These are phyloP conservation scores for Trematosphaeria pertusa DNA, from an alignment of 2,329 filamentous ascomycete genomes.

Conservation along the genomic window DNA sequence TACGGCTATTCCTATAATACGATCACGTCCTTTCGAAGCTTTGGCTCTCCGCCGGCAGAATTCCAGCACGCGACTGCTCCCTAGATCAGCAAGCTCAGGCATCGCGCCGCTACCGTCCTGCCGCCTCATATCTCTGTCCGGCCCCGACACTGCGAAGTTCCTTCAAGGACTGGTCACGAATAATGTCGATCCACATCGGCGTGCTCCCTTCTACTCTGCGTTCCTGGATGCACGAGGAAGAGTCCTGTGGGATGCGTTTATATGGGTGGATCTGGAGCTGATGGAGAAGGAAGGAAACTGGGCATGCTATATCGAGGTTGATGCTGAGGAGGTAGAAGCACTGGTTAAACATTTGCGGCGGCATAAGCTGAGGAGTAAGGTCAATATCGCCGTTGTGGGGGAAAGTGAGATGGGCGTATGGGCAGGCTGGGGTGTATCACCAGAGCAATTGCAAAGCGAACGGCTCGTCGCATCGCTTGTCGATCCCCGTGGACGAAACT, in stretches of 20 bases:
- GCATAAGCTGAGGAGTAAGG: constrained; percentile 84
- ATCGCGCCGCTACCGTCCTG: constrained; percentile 71
- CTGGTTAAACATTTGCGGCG: constrained; percentile 78
- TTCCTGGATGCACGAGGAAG: constrained; percentile 86
- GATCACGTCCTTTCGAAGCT: not conserved
- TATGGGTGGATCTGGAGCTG: constrained; percentile 63
- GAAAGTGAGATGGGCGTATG: constrained; percentile 72
- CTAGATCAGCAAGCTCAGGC: constrained; percentile 53
- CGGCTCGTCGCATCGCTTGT: constrained; percentile 17
- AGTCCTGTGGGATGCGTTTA: constrained; percentile 86
- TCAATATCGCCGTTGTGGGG: constrained; percentile 68
- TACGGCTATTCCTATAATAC: no score
- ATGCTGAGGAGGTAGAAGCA: constrained; percentile 67
- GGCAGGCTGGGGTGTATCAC: constrained; percentile 69
- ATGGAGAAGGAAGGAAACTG: constrained; percentile 43
- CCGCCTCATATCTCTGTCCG: constrained; percentile 78
- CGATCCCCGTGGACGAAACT: constrained; percentile 32
- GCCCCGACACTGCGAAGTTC: constrained; percentile 80
- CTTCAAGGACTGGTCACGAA: constrained; percentile 88
- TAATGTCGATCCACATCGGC: constrained; percentile 62
- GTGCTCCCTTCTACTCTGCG: constrained; percentile 67
- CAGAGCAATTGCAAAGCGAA: constrained; percentile 10
- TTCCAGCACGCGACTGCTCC: constrained; percentile 11
- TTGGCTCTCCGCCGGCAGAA: constrained; percentile 35
- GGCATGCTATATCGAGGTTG: constrained; percentile 82